Base-by-base conservation (phyloP, 2,329 filamentous ascomycete species). In the Pseudogymnoascus sp. region DNA sequence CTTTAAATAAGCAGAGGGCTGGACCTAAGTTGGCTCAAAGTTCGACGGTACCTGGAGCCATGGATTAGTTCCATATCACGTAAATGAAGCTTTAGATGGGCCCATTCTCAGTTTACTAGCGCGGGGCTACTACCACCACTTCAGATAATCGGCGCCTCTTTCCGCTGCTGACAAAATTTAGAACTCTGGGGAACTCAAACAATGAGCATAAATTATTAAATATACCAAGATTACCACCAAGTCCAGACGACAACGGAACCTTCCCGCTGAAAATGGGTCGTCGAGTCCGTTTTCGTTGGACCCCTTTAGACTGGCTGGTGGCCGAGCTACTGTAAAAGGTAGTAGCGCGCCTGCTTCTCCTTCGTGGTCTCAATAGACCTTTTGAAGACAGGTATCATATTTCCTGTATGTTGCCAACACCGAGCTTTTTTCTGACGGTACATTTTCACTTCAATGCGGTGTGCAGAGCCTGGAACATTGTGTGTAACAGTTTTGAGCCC, bases 21-120 rank as follows among this genome's bases (percentile, higher is more conserved):
- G n/a, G 28, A 33, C n/a, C 50, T 42, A 38, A 42, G 33, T 7
- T 19, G n/a, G 35, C 23, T 26, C 21, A 44, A 61, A 61, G 13
- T n/a, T 40, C 7, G 33, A 44, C 15, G 60, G 35, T 31, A 7
- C 60, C 60, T 61, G 33, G 38, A 23, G 31, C 60, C 26, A 44
- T 26, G 38, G 40, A 7, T 19, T 38, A 61, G 60, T 61, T 57
- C 50, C 11, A 57, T 57, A 57, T 33, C 50, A 57, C 50, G 28
- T 21, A 57, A 33, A 57, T 33, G 50, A 57, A 8, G 50, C 50
- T n/a, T 19, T 31, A 53, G 8, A 8, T 57, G 50, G 50, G 50
- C 17, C 50, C 50, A 57, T 57, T 57, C 50, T 57, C 50, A 57
- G 50, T 57, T 57, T 57, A 57, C 50, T 57, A 57, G 50, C 50